A percentile compares a stretch with the other conserved stretches of the same genome.
phyloP scores from a whole-genome alignment of 805 yeast genomes.

The Wickerhamiella spandovensis region DNA sequence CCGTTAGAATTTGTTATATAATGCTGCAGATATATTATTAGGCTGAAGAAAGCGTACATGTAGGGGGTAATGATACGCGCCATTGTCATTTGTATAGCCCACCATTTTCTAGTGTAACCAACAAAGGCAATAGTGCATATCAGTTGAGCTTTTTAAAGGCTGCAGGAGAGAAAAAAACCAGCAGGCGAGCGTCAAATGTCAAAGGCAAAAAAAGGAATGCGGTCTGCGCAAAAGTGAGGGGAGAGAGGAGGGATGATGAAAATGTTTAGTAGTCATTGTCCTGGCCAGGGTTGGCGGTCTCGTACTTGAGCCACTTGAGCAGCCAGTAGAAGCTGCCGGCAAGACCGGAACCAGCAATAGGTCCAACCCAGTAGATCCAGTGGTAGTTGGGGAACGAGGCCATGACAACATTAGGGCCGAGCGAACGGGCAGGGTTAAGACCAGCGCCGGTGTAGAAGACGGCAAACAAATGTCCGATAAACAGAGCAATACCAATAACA shows the following conservation, averaged over 20 bases:
- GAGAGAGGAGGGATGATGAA: too few relatives aligned
- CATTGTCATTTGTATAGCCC: not conserved
- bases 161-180: too few relatives aligned
- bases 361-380: conserved; percentile 93
- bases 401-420: conserved; percentile 72
- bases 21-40: not conserved
- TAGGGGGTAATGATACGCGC: not conserved
- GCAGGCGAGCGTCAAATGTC: too few relatives aligned
- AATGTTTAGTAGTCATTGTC: conserved; percentile 28
- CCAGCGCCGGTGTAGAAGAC: conserved; percentile 86
- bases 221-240: too few relatives aligned
- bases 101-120: not conserved
- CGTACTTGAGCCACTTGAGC: conserved; percentile 53
- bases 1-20: not conserved
- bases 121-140: not conserved
- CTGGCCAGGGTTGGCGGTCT: conserved; percentile 57
- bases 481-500: conserved; percentile 69
- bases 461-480: conserved; percentile 68
- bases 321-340: conserved; percentile 57
- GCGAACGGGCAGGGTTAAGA: conserved; percentile 77
- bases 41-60: not conserved
- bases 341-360: conserved; percentile 53
- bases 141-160: not conserved
- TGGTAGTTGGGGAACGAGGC: conserved; percentile 64
- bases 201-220: too few relatives aligned